Conservation (phyloP, 768 basidiomycete species). For the Auricularia sp. region DNA sequence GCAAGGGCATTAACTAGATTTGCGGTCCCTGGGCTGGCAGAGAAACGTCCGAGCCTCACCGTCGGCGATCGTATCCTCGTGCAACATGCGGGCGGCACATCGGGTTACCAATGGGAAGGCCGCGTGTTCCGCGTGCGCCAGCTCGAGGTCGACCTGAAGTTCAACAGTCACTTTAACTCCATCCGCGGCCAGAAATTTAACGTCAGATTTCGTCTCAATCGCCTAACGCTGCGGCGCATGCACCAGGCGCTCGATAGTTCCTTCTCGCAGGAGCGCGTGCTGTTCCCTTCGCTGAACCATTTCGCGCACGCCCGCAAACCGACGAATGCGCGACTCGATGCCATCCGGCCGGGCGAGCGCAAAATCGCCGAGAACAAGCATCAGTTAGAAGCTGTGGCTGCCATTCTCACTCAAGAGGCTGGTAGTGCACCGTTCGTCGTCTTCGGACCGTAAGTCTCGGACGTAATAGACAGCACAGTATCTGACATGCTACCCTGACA, state of each 20-base stretch:
- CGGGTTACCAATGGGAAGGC: conserved; percentile 49
- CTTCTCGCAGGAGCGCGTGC: conserved; percentile 35
- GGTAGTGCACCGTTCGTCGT: conserved; percentile 49
- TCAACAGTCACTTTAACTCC: conserved; percentile 33
- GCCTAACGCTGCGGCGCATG: conserved; percentile 46
- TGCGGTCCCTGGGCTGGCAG: conserved; percentile 41
- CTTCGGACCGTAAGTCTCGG: conserved; percentile 47
- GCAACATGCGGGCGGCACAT: conserved; percentile 25
- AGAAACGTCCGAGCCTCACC: conserved; percentile 48
- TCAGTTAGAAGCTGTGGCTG: conserved; percentile 40
- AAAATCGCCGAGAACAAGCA: conserved; percentile 36
- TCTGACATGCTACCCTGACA: neutral
- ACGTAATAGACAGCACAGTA: no score
- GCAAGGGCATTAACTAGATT: conserved; percentile 21
- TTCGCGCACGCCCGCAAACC: conserved; percentile 12
- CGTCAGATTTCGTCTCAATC: conserved; percentile 45
- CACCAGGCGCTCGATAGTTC: conserved; percentile 45
- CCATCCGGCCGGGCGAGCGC: conserved; percentile 28
- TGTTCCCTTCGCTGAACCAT: conserved; percentile 38
- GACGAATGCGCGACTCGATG: conserved; percentile 5
- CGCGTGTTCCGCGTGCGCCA: conserved; percentile 43
- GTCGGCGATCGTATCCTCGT: conserved; percentile 38
- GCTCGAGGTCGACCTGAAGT: conserved; percentile 41
- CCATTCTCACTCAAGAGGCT: conserved; percentile 33
- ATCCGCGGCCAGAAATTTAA: conserved; percentile 32